These are phyloP conservation scores for Stagonosporopsis tanaceti DNA, from an alignment of 2,329 filamentous ascomycete species.

Conservation along the genomic window DNA sequence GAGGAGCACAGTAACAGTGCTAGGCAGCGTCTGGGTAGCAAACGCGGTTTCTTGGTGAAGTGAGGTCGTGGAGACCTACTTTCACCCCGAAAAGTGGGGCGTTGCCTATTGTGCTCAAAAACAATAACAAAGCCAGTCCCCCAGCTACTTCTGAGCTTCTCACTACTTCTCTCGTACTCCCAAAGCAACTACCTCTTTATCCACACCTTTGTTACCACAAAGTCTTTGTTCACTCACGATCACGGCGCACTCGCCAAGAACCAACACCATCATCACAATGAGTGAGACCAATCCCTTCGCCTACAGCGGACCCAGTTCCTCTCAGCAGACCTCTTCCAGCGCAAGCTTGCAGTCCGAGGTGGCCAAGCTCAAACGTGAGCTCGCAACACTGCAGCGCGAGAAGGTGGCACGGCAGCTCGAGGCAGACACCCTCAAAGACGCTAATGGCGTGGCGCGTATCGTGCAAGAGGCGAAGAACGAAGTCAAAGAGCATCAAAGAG, in stretches of 20 bases:
- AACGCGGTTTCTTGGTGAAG: background rate
- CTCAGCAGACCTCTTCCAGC: background rate
- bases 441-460: slow-evolving; percentile 1
- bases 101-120: background rate
- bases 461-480: background rate
- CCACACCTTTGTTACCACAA: slow-evolving; percentile 1
- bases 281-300: background rate
- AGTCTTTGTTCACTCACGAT: slow-evolving; percentile 3
- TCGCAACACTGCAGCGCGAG: background rate
- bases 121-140: slow-evolving; percentile 3
- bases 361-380: background rate
- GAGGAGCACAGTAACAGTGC: background rate
- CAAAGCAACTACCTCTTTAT: background rate
- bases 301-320: background rate
- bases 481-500: slow-evolving; percentile 6
- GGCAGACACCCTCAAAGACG: background rate
- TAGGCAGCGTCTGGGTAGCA: background rate
- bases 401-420: background rate
- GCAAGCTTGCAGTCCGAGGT: background rate
- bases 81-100: background rate
- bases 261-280: background rate
- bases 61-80: background rate
- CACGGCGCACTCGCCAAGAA: background rate
- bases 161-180: background rate
- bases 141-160: background rate